These are phyloP conservation scores for Picochlorum sp. DNA, from an alignment of 139 green algal species.

Conservation along the genomic window DNA sequence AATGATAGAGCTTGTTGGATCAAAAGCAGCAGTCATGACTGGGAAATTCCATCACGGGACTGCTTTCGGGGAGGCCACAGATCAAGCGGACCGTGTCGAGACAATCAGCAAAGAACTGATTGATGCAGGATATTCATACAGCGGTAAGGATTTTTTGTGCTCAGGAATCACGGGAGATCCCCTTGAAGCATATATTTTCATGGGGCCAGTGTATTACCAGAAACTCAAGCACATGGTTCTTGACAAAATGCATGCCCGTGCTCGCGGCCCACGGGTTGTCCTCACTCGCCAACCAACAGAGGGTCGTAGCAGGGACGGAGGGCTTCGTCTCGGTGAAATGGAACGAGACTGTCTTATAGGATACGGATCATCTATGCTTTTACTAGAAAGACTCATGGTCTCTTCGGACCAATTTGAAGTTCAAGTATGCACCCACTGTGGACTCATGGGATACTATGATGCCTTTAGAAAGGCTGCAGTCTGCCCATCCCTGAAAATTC, in stretches of 20 bases:
- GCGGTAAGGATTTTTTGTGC: constrained; percentile 82
- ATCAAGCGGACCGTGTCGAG: constrained; percentile 65
- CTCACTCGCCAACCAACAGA: constrained; percentile 97
- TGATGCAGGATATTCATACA: constrained; percentile 81
- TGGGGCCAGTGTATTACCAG: constrained; percentile 99
- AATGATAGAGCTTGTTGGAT: constrained; percentile 95
- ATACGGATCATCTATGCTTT: constrained; percentile 81
- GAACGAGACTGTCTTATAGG: constrained; percentile 97
- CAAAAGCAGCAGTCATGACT: constrained; percentile 75
- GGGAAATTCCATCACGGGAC: constrained; percentile 78
- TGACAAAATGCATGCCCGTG: constrained; percentile 98
- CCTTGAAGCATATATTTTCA: constrained; percentile 96
- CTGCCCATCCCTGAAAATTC: constrained; percentile 45
- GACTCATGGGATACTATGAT: constrained; percentile 89
- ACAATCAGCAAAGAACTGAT: constrained; percentile 66
- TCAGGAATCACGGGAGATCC: constrained; percentile 89
- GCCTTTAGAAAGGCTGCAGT: constrained; percentile 48
- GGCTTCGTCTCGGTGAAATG: constrained; percentile 92
- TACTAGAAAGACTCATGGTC: constrained; percentile 98
- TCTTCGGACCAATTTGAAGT: constrained; percentile 87
- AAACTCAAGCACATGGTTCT: constrained; percentile 99
- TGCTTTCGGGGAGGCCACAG: constrained; percentile 83
- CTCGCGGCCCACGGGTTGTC: constrained; percentile 73
- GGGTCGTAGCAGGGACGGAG: constrained; percentile 84
- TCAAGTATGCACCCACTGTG: constrained; percentile 91